Base-by-base conservation (phyloP, 2,329 filamentous ascomycete species). In the Pestalotiopsis sp. region DNA sequence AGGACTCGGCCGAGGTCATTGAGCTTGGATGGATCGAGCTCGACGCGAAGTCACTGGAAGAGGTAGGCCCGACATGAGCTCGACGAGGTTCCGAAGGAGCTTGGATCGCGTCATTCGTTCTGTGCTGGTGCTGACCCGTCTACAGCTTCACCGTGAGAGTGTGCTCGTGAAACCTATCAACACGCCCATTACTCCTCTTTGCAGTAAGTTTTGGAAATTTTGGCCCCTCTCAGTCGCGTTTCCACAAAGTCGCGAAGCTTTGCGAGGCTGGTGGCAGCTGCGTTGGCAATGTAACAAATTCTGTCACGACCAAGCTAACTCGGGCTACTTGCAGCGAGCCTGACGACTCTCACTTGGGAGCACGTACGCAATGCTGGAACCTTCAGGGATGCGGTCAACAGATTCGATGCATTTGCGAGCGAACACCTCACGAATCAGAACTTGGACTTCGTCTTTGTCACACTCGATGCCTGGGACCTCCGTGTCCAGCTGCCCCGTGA, bases 1-100 rank as follows among this genome's bases (percentile, higher is more conserved):
- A 98, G 84, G 96, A 99, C 83, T 98, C 96, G 69, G 96, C 96
- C 71, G 96, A 99, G 85, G 96, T 99, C 74, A 99, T 99, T 82
- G 96, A 99, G 88, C 88, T 99, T 79, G 96, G 95, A 72, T 99
- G 96, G 96, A 97, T 98, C 79, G 85, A 99, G 77, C 87, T 98
- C 72, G 95, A 98, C 80, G 92, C 94, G 73, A 96, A 95, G 85
- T 92, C 89, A 72, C 92, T 94, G 76, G 95, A 98, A 76, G 95
- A 98, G 92, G 95, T 97, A 86, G 83, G 90, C 74, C 74, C 71
- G 17, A 52, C 17, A 39, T 69, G 59, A 7, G 17, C 27, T 38
- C 13, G 25, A 20, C 2, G 20, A 20, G 36, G 27, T 36, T 41
- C 13, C 17, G 14, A 39, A 36, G 17, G 59, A 27, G 57, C 23